Percentiles rank a stretch among this genome's conserved stretches.
Evolutionary conservation across 768 basidiomycete genomes (phyloP).

Genomic region (Flagelloscypha sp.): DNA sequence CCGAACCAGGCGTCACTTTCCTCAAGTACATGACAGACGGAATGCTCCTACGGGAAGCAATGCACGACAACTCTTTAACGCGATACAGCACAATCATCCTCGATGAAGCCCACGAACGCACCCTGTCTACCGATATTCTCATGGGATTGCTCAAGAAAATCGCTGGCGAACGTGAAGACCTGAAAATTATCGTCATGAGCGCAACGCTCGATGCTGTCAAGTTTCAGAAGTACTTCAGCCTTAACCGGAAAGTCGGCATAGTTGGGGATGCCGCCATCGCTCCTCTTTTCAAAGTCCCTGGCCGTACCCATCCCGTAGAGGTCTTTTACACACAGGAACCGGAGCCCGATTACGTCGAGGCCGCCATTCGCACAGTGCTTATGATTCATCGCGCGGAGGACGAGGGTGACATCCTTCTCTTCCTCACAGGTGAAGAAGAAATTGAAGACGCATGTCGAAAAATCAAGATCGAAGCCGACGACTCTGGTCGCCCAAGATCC

Average conservation of each 20-base stretch:
- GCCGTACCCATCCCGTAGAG: constrained; percentile 92
- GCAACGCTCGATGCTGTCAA: constrained; percentile 96
- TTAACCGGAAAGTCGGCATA: constrained; percentile 26
- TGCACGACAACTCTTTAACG: constrained; percentile 85
- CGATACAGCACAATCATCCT: constrained; percentile 97
- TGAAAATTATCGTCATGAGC: constrained; percentile 98
- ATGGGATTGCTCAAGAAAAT: constrained; percentile 93
- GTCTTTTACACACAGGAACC: constrained; percentile 91
- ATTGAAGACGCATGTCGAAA: constrained; percentile 95
- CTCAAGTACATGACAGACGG: constrained; percentile 99
- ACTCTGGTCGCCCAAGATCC: constrained; percentile 64
- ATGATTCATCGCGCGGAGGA: constrained; percentile 98
- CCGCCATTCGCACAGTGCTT: constrained; percentile 89
- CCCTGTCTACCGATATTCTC: constrained; percentile 93
- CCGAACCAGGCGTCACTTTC: constrained; percentile 83
- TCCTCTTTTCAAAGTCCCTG: constrained; percentile 85
- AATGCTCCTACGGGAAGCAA: constrained; percentile 96
- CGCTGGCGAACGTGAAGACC: constrained; percentile 70
- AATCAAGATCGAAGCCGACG: constrained; percentile 86
- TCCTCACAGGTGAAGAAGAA: constrained; percentile 97
- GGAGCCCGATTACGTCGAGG: constrained; percentile 93
- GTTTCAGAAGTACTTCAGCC: constrained; percentile 89
- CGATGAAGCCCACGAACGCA: constrained; percentile 98
- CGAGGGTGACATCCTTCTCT: constrained; percentile 85
- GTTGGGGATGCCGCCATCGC: constrained; percentile 36